Evolutionary conservation across 805 yeast genomes (phyloP).

Genomic region (Candida silvicultrix): DNA sequence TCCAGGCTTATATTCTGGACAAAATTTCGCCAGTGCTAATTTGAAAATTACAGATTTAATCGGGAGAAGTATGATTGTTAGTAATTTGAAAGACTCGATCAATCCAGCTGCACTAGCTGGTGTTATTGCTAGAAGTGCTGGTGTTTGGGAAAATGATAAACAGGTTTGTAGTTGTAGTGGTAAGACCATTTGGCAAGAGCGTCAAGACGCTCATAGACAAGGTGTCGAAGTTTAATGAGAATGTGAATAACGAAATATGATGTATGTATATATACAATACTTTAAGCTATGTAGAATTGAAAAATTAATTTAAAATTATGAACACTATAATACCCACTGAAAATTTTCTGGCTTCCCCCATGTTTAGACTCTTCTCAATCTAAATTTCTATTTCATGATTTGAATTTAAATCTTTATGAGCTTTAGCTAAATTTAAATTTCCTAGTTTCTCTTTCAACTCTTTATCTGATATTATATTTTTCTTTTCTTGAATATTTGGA

Average conservation of each 20-base stretch:
- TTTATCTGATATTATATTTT: not conserved
- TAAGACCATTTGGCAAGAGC: slow-evolving; percentile 93
- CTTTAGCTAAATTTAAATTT: not conserved
- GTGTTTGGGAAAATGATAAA: slow-evolving; percentile 94
- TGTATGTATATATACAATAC: too few relatives aligned
- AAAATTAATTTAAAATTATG: too few relatives aligned
- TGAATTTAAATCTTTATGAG: not conserved
- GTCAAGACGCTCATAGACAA: slow-evolving; percentile 62
- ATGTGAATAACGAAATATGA: not conserved
- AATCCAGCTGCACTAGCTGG: slow-evolving; percentile 52
- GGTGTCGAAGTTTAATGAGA: slow-evolving; percentile 35
- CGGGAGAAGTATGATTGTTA: slow-evolving; percentile 50
- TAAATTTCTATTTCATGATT: not conserved
- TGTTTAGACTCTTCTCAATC: too few relatives aligned
- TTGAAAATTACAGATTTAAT: slow-evolving; percentile 53
- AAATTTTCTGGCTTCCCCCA: too few relatives aligned
- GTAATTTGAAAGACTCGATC: slow-evolving; percentile 14
- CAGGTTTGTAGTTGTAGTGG: slow-evolving; percentile 93
- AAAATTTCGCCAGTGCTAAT: slow-evolving; percentile 37
- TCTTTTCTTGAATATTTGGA: not conserved
- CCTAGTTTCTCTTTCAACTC: not conserved
- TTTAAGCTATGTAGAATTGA: too few relatives aligned
- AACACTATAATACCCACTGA: too few relatives aligned
- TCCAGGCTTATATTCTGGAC: slow-evolving; percentile 32
- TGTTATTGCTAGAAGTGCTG: slow-evolving; percentile 93